A percentile compares a stretch with the other conserved stretches of the same genome.
Evolutionary conservation across 139 green algal genomes (phyloP).

Genomic region (Pleodorina starrii): DNA sequence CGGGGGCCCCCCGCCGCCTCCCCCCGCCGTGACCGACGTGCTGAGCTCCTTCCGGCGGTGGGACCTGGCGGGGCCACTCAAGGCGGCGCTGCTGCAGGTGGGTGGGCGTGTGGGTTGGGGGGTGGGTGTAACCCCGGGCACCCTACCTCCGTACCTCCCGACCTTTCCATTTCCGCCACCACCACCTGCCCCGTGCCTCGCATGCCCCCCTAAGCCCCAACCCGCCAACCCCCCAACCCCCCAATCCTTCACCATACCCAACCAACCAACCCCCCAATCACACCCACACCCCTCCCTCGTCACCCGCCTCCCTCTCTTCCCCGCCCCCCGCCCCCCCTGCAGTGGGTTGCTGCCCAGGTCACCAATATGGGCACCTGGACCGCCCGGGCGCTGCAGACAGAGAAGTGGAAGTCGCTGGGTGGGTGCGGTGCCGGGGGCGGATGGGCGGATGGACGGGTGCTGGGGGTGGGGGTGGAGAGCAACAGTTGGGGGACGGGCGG

Average conservation of each 20-base stretch:
- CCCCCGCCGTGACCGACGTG: not conserved
- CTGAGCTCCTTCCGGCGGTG: not conserved
- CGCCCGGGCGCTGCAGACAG: constrained; percentile 64
- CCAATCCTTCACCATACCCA: too few relatives aligned
- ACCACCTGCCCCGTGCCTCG: too few relatives aligned
- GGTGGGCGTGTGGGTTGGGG: not conserved
- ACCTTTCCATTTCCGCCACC: too few relatives aligned
- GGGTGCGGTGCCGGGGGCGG: not conserved
- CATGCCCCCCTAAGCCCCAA: too few relatives aligned
- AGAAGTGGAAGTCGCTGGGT: constrained; percentile 71
- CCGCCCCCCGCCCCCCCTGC: not conserved
- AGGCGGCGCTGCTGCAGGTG: constrained; percentile 25
- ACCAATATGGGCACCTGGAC: constrained; percentile 68
- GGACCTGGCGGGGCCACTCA: constrained; percentile 23
- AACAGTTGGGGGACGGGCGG: too few relatives aligned
- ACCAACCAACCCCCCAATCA: too few relatives aligned
- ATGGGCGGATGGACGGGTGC: too few relatives aligned
- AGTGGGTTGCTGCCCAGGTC: constrained; percentile 60
- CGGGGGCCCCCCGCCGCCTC: not conserved
- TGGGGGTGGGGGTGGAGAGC: too few relatives aligned
- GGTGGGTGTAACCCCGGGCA: not conserved
- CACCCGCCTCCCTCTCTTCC: not conserved
- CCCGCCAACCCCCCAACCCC: too few relatives aligned
- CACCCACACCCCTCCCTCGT: not conserved
- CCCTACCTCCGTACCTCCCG: too few relatives aligned